Conservation (phyloP, 202 grass and related monocot species). For the Cymbopogon flexuosus region DNA sequence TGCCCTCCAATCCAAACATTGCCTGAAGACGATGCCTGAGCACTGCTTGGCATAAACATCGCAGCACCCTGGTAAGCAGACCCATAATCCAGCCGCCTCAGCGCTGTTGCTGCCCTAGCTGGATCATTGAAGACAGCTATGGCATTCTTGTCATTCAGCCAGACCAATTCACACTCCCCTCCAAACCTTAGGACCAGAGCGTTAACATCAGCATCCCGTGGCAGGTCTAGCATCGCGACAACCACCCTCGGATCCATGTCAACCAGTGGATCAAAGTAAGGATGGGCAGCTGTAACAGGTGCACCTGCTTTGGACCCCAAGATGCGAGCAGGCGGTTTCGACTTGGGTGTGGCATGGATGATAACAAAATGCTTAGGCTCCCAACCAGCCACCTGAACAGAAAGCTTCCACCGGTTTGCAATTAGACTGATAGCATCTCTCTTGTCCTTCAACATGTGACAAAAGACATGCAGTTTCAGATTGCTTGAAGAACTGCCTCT, state of each 20-base stretch:
- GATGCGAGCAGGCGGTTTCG: slow-evolving; percentile 67
- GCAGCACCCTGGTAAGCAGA: slow-evolving; percentile 79
- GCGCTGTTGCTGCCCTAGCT: slow-evolving; percentile 73
- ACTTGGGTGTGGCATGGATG: slow-evolving; percentile 79
- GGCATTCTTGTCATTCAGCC: slow-evolving; percentile 95
- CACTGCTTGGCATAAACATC: slow-evolving; percentile 40
- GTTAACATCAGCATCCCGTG: slow-evolving; percentile 88
- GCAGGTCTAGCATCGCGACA: slow-evolving; percentile 83
- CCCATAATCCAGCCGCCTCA: slow-evolving; percentile 84
- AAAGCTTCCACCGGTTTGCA: slow-evolving; percentile 91
- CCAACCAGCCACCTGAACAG: slow-evolving; percentile 72
- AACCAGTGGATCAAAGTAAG: slow-evolving; percentile 66
- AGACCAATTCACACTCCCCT: slow-evolving; percentile 89
- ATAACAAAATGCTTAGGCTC: slow-evolving; percentile 85
- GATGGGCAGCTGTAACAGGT: slow-evolving; percentile 43
- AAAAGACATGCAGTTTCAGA: slow-evolving; percentile 75
- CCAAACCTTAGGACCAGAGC: slow-evolving; percentile 89
- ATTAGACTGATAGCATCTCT: slow-evolving; percentile 71
- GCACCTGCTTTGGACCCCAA: slow-evolving; percentile 57
- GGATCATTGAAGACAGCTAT: slow-evolving; percentile 78
- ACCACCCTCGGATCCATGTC: slow-evolving; percentile 92
- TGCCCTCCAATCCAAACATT: slow-evolving; percentile 50
- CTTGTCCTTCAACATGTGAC: slow-evolving; percentile 79
- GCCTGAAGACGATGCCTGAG: slow-evolving; percentile 27
- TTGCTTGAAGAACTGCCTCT: slow-evolving; percentile 49